Percentiles rank a stretch among this genome's conserved stretches.
These are phyloP conservation scores for Candida saitoana DNA, from an alignment of 805 yeast species.

Conservation along the genomic window DNA sequence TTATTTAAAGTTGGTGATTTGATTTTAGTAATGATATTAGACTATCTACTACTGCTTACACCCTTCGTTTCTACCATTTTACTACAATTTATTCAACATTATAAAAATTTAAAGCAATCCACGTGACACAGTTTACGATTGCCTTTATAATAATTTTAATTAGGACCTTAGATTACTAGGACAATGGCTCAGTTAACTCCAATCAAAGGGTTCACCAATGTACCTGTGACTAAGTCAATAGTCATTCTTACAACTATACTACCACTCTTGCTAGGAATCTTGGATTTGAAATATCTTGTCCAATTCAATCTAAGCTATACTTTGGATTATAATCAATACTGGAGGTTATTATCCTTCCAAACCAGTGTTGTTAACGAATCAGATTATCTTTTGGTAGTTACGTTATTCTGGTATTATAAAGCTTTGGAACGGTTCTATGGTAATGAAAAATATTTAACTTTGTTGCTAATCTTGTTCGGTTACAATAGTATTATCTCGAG, in stretches of 20 bases:
- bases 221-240: slow-evolving; percentile 40
- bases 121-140: neutral
- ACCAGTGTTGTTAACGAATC: slow-evolving; percentile 55
- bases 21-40: too few species aligned
- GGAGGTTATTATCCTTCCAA: slow-evolving; percentile 51
- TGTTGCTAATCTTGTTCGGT: slow-evolving; percentile 39
- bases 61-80: too few species aligned
- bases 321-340: slow-evolving; percentile 51
- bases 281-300: slow-evolving; percentile 42
- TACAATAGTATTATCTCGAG: slow-evolving; percentile 45
- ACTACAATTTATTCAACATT: neutral
- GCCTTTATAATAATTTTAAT: too few species aligned
- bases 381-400: slow-evolving; percentile 45
- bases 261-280: slow-evolving; percentile 41
- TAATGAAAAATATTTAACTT: slow-evolving; percentile 47
- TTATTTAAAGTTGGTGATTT: too few species aligned
- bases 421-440: slow-evolving; percentile 57
- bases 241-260: slow-evolving; percentile 30
- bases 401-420: slow-evolving; percentile 50
- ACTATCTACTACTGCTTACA: too few species aligned
- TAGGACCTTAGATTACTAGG: neutral
- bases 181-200: slow-evolving; percentile 39
- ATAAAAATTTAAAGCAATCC: too few species aligned
- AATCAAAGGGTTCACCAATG: slow-evolving; percentile 37
- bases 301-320: slow-evolving; percentile 1